phyloP scores from a whole-genome alignment of 2,329 filamentous ascomycete genomes.

The Pseudocercospora musae region DNA sequence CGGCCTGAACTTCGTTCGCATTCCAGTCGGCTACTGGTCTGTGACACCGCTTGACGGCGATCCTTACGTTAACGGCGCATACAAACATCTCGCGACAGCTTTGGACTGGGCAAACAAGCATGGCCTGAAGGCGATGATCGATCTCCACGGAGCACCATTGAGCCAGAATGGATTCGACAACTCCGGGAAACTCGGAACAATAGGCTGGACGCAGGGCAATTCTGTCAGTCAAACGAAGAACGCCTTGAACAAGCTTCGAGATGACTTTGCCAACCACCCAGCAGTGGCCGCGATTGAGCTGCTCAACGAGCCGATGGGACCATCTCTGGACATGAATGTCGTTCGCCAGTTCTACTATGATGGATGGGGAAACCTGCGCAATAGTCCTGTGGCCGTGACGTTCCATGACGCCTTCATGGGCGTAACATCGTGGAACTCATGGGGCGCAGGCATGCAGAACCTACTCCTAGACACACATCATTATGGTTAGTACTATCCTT shows the following conservation, averaged over 20 bases:
- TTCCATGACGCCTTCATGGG: slow-evolving; percentile 50
- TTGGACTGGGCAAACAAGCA: slow-evolving; percentile 54
- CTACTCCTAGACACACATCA: slow-evolving; percentile 47
- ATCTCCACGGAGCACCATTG: slow-evolving; percentile 63
- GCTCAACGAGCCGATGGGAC: slow-evolving; percentile 48
- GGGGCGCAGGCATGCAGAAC: slow-evolving; percentile 44
- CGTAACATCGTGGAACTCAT: slow-evolving; percentile 44
- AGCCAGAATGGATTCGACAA: slow-evolving; percentile 69
- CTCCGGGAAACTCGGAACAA: slow-evolving; percentile 51
- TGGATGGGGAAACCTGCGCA: slow-evolving; percentile 45
- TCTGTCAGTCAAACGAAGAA: slow-evolving; percentile 40
- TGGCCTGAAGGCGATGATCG: slow-evolving; percentile 63
- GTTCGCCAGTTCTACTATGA: slow-evolving; percentile 49
- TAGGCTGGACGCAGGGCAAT: slow-evolving; percentile 47
- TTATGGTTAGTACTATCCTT: slow-evolving; percentile 32
- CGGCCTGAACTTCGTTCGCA: slow-evolving; percentile 44
- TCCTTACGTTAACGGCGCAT: slow-evolving; percentile 48
- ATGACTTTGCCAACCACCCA: slow-evolving; percentile 45
- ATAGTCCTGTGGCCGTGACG: slow-evolving; percentile 42
- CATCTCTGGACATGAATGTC: slow-evolving; percentile 41
- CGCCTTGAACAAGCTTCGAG: slow-evolving; percentile 47
- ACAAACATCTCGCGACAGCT: slow-evolving; percentile 47
- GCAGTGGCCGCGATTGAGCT: slow-evolving; percentile 48
- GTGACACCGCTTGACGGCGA: slow-evolving; percentile 52
- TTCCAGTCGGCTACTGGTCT: slow-evolving; percentile 55